Base-by-base conservation (phyloP, 1,284 basidiomycete species). In the Pascua guehoae region DNA sequence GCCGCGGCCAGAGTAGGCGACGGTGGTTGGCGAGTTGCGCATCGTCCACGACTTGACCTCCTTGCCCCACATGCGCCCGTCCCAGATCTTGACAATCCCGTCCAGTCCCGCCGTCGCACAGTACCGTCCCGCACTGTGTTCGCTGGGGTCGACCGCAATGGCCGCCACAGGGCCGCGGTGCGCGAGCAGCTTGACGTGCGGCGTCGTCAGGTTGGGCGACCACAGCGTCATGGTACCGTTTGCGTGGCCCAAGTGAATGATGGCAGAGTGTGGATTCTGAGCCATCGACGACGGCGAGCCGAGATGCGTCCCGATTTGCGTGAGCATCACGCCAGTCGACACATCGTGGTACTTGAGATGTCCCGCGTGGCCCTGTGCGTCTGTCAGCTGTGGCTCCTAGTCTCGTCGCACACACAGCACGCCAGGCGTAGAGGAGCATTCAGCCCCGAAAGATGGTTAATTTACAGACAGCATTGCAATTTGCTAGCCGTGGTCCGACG, bases 261-360 rank as follows among this genome's bases (percentile, higher is more conserved):
- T 91, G 15, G 91, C 94, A 71, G 88, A 89, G 79, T 96, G 88
- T 8, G 82, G 79, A 74, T 98, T 98, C 79, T 98, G 94, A 0
- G 90, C 81, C 86, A 98, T 91, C 38, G 89, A 85, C 24, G 81
- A 83, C 64, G 90, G 93, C 32, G 88, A 83, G 11, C 96, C 95
- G 36, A 94, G 82, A 67, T 89, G 90, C 4, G 91, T 94, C n/a
- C 90, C 85, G 73, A 95, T 91, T 74, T 93, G 87, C 42, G 87
- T 85, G 41, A 98, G 81, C 53, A 97, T 82, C 57, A 86, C 83
- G 15, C 95, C 95, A 0, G 94, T 98, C 2, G 93, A 94, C 0
- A 91, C 94, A 72, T 99, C 95, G 79, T 96, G 93, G 77, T 98
- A 99, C 79, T 95, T 95, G 1, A 98, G 81, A 73, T 88, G 91